A percentile compares a stretch with the other conserved stretches of the same genome.
Conservation (phyloP, 1,139 yeast genomes). For the Pichia sp. region DNA sequence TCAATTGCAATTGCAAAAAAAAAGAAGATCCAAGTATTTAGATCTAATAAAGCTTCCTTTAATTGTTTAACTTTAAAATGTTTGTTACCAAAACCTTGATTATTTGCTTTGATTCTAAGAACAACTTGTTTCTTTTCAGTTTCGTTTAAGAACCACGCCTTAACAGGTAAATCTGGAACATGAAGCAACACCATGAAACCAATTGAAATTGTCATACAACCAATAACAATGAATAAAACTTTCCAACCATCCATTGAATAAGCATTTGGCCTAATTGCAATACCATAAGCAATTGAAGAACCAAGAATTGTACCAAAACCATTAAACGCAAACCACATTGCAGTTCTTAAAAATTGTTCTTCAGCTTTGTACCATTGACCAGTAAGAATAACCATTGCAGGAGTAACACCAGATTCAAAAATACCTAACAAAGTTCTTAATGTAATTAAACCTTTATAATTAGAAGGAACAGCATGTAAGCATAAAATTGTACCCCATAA, state of each 20-base stretch:
- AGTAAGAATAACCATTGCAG: conserved; percentile 48
- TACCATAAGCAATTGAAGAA: conserved; percentile 45
- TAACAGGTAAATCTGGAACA: conserved; percentile 36
- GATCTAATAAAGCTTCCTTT: conserved; percentile 39
- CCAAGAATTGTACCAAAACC: conserved; percentile 46
- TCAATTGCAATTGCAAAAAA: conserved; percentile 29
- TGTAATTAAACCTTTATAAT: conserved; percentile 34
- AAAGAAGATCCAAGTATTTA: conserved; percentile 37
- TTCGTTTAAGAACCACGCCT: conserved; percentile 37
- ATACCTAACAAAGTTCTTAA: conserved; percentile 43
- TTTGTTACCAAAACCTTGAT: conserved; percentile 42
- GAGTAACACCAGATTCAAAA: conserved; percentile 44
- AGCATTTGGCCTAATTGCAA: conserved; percentile 28
- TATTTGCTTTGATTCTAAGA: conserved; percentile 34
- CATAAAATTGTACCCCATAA: conserved; percentile 43
- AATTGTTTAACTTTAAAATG: conserved; percentile 39
- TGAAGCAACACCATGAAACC: conserved; percentile 39
- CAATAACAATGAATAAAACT: conserved; percentile 41
- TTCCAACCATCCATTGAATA: conserved; percentile 43
- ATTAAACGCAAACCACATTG: conserved; percentile 44
- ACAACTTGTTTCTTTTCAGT: conserved; percentile 34
- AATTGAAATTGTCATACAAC: conserved; percentile 39
- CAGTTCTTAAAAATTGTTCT: conserved; percentile 44
- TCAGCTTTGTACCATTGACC: conserved; percentile 48
- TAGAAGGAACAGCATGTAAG: conserved; percentile 37